Conservation (phyloP, 257 asterid genomes). For the Solanum lignicaule region DNA sequence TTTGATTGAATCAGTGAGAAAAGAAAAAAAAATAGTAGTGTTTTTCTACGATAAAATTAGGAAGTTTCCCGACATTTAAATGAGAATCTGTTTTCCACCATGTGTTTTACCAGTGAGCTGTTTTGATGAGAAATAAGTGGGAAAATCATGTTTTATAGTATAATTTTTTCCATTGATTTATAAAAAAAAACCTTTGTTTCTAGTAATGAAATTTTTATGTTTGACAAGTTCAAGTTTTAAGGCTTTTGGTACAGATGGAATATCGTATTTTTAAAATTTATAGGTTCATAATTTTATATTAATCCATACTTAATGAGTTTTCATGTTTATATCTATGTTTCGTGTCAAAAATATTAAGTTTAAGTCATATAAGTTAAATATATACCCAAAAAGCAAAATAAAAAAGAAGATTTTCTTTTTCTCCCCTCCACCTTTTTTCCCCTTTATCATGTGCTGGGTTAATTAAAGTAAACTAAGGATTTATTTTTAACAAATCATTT, state of each 20-base stretch:
- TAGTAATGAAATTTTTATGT: neutral
- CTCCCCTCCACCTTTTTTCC: neutral
- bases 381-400: neutral
- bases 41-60: neutral
- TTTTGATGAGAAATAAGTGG: neutral
- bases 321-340: neutral
- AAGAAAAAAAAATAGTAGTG: neutral
- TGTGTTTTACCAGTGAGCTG: neutral
- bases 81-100: neutral
- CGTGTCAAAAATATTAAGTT: neutral
- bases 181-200: neutral
- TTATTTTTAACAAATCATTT: neutral
- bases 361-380: neutral
- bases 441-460: neutral
- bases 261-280: neutral
- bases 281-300: neutral
- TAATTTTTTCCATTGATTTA: neutral
- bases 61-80: neutral
- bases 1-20: neutral
- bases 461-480: neutral
- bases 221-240: neutral
- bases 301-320: neutral
- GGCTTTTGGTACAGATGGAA: neutral
- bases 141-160: neutral
- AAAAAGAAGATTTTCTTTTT: neutral